Conservation (phyloP, 2,329 filamentous ascomycete species). For the Alternaria sp. region DNA sequence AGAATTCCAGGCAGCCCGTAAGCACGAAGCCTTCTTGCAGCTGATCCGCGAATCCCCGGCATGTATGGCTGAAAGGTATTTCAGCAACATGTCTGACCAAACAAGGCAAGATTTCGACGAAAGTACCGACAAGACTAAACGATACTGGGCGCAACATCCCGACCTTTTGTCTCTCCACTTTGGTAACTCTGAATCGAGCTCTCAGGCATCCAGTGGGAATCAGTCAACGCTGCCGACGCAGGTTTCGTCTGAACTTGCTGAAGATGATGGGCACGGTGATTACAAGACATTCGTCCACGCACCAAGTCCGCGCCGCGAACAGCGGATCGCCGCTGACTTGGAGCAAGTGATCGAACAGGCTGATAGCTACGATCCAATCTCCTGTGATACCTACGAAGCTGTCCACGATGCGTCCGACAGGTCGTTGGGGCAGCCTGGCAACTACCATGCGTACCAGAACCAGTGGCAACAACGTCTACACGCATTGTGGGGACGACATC, state of each 20-base stretch:
- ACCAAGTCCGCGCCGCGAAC: not conserved
- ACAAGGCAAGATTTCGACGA: too few species aligned
- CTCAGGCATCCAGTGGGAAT: too few species aligned
- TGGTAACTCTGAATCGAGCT: not conserved
- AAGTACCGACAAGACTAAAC: not conserved
- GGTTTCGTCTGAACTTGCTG: not conserved
- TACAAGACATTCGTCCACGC: not conserved
- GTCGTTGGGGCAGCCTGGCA: rapidly evolving
- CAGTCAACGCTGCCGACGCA: not conserved
- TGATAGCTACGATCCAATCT: rapidly evolving
- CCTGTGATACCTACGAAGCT: rapidly evolving
- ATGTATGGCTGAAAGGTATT: not conserved
- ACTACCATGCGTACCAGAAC: not conserved
- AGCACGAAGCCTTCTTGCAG: not conserved
- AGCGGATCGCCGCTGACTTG: not conserved
- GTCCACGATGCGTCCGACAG: rapidly evolving
- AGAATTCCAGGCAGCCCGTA: not conserved
- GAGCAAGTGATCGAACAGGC: not conserved
- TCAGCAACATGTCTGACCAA: not conserved
- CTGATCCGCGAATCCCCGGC: rapidly evolving
- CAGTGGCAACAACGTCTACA: not conserved
- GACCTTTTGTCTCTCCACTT: not conserved
- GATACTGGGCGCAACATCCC: not conserved
- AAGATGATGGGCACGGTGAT: not conserved
- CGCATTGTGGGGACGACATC: not conserved